Percentiles rank a stretch among this genome's conserved stretches.
phyloP scores from a whole-genome alignment of 1,284 basidiomycete species.

The Marasmius fiardii region DNA sequence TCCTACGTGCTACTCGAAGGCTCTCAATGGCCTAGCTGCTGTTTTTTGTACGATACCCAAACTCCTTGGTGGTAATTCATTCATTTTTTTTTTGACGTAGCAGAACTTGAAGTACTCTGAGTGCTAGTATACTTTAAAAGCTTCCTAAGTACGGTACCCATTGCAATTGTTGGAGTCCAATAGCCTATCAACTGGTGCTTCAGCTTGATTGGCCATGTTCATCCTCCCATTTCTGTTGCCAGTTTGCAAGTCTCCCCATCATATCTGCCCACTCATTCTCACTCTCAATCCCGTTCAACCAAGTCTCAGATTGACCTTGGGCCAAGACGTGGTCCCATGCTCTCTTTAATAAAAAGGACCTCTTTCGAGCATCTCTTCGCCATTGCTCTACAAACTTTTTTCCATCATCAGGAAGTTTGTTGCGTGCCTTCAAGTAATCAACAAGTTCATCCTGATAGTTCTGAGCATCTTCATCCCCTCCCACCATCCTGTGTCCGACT shows the following conservation, averaged over 20 bases:
- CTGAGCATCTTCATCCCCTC: constrained; percentile 28
- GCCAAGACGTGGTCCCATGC: constrained; percentile 40
- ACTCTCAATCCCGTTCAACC: constrained; percentile 30
- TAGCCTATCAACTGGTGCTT: too few relatives aligned
- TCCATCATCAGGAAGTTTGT: constrained; percentile 38
- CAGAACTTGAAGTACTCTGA: too few relatives aligned
- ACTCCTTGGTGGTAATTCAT: too few relatives aligned
- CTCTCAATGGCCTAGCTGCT: too few relatives aligned
- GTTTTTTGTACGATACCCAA: too few relatives aligned
- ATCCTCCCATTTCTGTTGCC: constrained; percentile 43
- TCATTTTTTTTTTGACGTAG: too few relatives aligned
- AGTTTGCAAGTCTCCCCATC: constrained; percentile 41
- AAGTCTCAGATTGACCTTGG: not conserved
- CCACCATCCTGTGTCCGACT: constrained; percentile 45
- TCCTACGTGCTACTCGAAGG: too few relatives aligned
- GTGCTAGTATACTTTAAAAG: too few relatives aligned
- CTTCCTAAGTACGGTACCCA: too few relatives aligned
- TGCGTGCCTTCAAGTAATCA: constrained; percentile 37
- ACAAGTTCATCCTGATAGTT: constrained; percentile 49
- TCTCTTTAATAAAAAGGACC: constrained; percentile 30
- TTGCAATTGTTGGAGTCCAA: too few relatives aligned
- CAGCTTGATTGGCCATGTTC: not conserved
- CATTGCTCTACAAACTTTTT: constrained; percentile 46
- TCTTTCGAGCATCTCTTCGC: constrained; percentile 34
- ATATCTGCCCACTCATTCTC: constrained; percentile 47